These are phyloP conservation scores for Glomus cerebriforme DNA, from an alignment of 192 early-diverging fungal species.

Conservation along the genomic window DNA sequence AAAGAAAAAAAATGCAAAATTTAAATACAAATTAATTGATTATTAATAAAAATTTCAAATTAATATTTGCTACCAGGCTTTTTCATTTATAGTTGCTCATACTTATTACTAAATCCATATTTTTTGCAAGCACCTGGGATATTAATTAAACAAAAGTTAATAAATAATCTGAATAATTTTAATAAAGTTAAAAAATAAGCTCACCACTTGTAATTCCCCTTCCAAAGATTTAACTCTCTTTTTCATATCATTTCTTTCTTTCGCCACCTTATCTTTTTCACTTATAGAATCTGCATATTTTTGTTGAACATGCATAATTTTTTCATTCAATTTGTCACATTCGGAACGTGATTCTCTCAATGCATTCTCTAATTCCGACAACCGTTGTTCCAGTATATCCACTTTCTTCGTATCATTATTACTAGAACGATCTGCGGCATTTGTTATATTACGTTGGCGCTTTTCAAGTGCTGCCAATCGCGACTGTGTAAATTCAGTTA, in stretches of 20 bases:
- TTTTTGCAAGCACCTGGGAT: no score
- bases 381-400: not conserved
- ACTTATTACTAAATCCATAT: no score
- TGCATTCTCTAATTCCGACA: slow-evolving; percentile 2
- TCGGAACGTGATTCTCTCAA: not conserved
- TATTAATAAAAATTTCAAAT: no score
- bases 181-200: not conserved
- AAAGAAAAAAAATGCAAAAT: no score
- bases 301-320: not conserved
- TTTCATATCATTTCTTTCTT: not conserved
- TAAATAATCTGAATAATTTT: no score
- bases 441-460: not conserved
- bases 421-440: not conserved
- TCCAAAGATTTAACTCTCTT: slow-evolving; percentile 1
- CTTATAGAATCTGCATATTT: not conserved
- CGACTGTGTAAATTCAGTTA: not conserved
- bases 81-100: no score
- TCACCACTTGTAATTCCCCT: not conserved
- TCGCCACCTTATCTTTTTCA: slow-evolving; percentile 18
- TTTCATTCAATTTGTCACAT: slow-evolving; percentile 15
- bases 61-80: no score
- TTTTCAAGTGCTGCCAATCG: not conserved
- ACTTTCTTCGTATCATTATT: not conserved
- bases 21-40: no score
- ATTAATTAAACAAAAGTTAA: no score